These are phyloP conservation scores for Myriosclerotinia scirpicola DNA, from an alignment of 2,329 filamentous ascomycete genomes.

Conservation along the genomic window DNA sequence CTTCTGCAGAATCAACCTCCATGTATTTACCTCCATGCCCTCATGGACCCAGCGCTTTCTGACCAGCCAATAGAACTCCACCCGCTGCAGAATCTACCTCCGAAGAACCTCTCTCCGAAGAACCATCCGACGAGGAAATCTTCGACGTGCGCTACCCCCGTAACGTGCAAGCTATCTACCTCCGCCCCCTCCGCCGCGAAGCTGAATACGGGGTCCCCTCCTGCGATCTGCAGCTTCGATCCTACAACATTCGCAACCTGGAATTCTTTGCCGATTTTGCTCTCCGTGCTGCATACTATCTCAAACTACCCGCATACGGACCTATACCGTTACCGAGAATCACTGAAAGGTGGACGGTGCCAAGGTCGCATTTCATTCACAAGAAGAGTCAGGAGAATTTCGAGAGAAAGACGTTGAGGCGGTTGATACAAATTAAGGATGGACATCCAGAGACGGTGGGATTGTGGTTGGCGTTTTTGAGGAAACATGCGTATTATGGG, in stretches of 20 bases:
- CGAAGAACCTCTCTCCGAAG: slow-evolving; percentile 9
- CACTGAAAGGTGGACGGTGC: slow-evolving; percentile 92
- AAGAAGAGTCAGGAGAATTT: slow-evolving; percentile 99
- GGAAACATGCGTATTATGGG: slow-evolving; percentile 92
- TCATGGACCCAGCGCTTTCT: slow-evolving; percentile 1
- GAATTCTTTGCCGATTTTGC: slow-evolving; percentile 96
- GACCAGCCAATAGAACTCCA: slow-evolving; percentile 20
- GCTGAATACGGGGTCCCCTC: slow-evolving; percentile 75
- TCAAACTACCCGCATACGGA: slow-evolving; percentile 80
- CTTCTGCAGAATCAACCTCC: slow-evolving; percentile 3
- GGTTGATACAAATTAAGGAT: slow-evolving; percentile 90
- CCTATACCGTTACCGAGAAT: slow-evolving; percentile 84
- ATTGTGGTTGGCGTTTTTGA: slow-evolving; percentile 87
- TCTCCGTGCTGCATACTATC: slow-evolving; percentile 89
- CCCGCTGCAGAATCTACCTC: background rate
- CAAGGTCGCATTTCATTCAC: slow-evolving; percentile 83
- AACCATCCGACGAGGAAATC: slow-evolving; percentile 4
- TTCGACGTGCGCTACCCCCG: slow-evolving; percentile 64
- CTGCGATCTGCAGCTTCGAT: slow-evolving; percentile 89
- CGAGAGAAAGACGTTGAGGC: slow-evolving; percentile 81
- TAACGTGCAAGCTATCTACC: slow-evolving; percentile 80
- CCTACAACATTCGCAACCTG: slow-evolving; percentile 84
- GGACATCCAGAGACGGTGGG: slow-evolving; percentile 86
- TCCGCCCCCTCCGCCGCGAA: slow-evolving; percentile 76
- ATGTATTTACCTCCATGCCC: slow-evolving; percentile 8